A percentile compares a stretch with the other conserved stretches of the same genome.
These are phyloP conservation scores for Telfairia occidentalis DNA, from an alignment of 331 rosid genomes.

Conservation along the genomic window DNA sequence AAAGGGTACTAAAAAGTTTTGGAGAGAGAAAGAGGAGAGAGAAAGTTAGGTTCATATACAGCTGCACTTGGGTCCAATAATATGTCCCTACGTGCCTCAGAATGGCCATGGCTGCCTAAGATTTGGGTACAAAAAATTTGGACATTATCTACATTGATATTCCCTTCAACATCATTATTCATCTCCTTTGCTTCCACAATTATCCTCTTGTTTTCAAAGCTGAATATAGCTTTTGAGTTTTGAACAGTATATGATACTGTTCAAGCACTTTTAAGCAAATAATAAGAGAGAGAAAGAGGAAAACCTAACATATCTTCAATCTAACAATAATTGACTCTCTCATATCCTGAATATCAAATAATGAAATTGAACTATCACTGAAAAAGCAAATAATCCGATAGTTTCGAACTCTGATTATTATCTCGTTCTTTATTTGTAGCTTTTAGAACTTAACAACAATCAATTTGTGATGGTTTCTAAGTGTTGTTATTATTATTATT, in stretches of 20 bases:
- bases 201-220: background rate
- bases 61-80: constrained; percentile 12
- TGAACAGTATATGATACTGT: background rate
- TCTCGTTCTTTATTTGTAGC: background rate
- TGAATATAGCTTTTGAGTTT: background rate
- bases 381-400: background rate
- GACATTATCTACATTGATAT: constrained; percentile 5
- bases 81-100: constrained; percentile 2
- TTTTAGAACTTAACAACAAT: background rate
- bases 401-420: background rate
- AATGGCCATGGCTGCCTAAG: constrained; percentile 10
- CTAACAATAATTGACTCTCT: background rate
- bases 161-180: constrained; percentile 10
- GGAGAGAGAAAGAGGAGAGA: constrained; percentile 7
- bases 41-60: background rate
- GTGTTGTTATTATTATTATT: no score
- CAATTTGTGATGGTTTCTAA: background rate
- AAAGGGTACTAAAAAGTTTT: background rate
- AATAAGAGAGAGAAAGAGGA: background rate
- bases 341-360: background rate
- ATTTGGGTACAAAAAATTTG: constrained; percentile 3
- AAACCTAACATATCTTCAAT: background rate
- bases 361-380: background rate
- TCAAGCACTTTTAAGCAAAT: background rate
- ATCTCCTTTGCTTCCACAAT: constrained; percentile 5